A percentile compares a stretch with the other conserved stretches of the same genome.
phyloP scores from a whole-genome alignment of 306 rosid species.

The Dryas alaskensis region DNA sequence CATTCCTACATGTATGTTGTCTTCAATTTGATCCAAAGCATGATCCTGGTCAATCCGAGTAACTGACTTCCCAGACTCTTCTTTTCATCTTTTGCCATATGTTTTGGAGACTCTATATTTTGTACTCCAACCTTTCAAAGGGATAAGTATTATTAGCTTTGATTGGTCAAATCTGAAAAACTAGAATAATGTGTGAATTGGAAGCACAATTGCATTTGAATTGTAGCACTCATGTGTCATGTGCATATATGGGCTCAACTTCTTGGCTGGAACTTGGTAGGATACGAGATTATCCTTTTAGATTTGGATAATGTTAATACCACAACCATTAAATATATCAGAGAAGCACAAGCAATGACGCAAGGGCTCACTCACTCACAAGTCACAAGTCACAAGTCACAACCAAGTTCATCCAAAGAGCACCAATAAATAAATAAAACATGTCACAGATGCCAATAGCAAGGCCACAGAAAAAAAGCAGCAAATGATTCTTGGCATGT shows the following conservation, averaged over 20 bases:
- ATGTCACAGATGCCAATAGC: neutral
- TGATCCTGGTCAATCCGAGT: too few relatives aligned
- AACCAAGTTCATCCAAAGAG: neutral
- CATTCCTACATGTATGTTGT: neutral
- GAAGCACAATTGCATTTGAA: slow-evolving; percentile 21
- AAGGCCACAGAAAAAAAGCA: neutral
- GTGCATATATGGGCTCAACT: neutral
- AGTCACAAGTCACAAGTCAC: too few relatives aligned
- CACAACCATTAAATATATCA: too few relatives aligned
- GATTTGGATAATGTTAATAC: neutral
- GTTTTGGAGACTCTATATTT: too few relatives aligned
- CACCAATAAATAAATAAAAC: neutral
- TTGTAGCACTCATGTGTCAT: neutral
- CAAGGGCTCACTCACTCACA: neutral
- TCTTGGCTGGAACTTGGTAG: too few relatives aligned
- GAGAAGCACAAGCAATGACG: neutral
- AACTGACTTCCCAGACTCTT: too few relatives aligned
- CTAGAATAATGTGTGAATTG: neutral
- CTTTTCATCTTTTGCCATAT: too few relatives aligned
- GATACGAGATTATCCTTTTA: neutral
- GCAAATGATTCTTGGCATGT: neutral
- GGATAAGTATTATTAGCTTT: neutral
- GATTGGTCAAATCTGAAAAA: neutral
- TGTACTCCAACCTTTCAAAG: neutral
- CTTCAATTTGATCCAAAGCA: neutral